These are phyloP conservation scores for Glarea lozoyensis DNA, from an alignment of 495 filamentous ascomycete genomes.

Conservation along the genomic window DNA sequence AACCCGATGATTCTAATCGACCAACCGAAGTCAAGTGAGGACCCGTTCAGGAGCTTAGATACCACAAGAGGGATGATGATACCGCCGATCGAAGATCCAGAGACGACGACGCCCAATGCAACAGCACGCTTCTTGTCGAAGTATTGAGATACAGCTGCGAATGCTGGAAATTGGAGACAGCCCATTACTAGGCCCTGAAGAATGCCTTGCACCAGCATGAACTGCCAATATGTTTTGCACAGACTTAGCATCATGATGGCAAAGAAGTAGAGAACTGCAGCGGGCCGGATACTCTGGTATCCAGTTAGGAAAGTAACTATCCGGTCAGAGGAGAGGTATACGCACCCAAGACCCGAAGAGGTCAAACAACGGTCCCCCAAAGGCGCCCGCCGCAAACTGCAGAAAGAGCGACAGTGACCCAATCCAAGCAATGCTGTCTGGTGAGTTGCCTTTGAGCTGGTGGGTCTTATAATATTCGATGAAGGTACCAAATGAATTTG, in stretches of 20 bases:
- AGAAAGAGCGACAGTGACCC: slow-evolving; percentile 47
- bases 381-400: slow-evolving; percentile 34
- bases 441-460: slow-evolving; percentile 41
- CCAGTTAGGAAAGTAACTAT: slow-evolving; percentile 22
- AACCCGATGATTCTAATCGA: slow-evolving; percentile 49
- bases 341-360: slow-evolving; percentile 36
- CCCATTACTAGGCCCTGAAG: slow-evolving; percentile 63
- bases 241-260: slow-evolving; percentile 63
- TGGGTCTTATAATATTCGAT: slow-evolving; percentile 48
- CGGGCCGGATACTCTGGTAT: slow-evolving; percentile 27
- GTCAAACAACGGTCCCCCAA: slow-evolving; percentile 44
- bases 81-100: slow-evolving; percentile 65
- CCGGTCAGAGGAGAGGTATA: background rate
- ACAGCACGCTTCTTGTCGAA: slow-evolving; percentile 60
- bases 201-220: slow-evolving; percentile 67
- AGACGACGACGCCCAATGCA: slow-evolving; percentile 57
- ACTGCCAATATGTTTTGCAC: slow-evolving; percentile 57
- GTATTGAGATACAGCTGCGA: slow-evolving; percentile 63
- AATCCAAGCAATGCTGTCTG: slow-evolving; percentile 67
- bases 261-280: slow-evolving; percentile 38
- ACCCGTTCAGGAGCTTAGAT: slow-evolving; percentile 8
- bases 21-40: slow-evolving; percentile 48
- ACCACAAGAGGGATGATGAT: slow-evolving; percentile 55
- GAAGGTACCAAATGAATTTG: slow-evolving; percentile 57
- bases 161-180: slow-evolving; percentile 56